A percentile compares a stretch with the other conserved stretches of the same genome.
Evolutionary conservation across 768 basidiomycete species (phyloP).

Genomic region (Lentinula sp.): DNA sequence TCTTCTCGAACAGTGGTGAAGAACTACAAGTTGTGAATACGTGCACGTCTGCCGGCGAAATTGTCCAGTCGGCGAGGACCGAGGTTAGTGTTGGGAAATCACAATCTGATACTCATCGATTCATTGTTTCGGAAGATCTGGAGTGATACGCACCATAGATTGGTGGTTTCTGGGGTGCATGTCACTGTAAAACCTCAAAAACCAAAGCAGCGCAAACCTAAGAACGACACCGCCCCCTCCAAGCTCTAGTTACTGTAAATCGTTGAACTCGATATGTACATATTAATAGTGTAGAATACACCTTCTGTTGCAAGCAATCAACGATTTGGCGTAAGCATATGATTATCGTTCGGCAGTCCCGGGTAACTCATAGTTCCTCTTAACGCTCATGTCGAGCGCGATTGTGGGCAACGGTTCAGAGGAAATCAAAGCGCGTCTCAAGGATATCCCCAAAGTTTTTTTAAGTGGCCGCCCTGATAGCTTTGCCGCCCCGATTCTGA

Average conservation of each 20-base stretch:
- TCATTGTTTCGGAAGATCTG: constrained; percentile 21
- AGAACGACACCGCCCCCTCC: background rate
- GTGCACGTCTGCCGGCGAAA: constrained; percentile 23
- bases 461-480: background rate
- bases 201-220: background rate
- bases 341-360: background rate
- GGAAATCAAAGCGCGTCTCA: background rate
- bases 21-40: constrained; percentile 24
- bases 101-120: background rate
- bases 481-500: background rate
- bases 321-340: background rate
- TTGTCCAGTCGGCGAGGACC: constrained; percentile 22
- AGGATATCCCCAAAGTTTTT: background rate
- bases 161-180: constrained; percentile 26
- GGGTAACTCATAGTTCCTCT: background rate
- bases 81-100: constrained; percentile 17
- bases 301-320: too few relatives aligned
- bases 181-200: constrained; percentile 23
- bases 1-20: constrained; percentile 17
- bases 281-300: too few relatives aligned
- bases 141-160: constrained; percentile 21
- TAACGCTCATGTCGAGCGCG: constrained; percentile 2
- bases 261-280: too few relatives aligned
- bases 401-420: background rate
- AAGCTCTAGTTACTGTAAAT: background rate